Base-by-base conservation (phyloP, 768 basidiomycete species). In the Macrolepiota fuliginosa region DNA sequence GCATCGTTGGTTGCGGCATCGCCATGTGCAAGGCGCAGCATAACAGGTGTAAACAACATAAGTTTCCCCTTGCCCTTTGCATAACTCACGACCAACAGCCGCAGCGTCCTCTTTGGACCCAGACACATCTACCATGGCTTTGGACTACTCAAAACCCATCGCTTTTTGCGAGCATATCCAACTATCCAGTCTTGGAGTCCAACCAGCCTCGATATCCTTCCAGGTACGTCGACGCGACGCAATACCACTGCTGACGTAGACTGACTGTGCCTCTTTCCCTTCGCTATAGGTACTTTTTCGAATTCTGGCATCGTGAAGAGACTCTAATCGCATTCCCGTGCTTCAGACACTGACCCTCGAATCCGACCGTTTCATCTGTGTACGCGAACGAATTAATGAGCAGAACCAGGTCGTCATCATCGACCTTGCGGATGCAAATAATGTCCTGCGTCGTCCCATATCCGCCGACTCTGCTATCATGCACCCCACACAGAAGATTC, bases 381-480 rank as follows among this genome's bases (percentile, higher is more conserved):
- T 98, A 63, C 91, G 96, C 60, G 96, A 98, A 80, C 95, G 94
- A 75, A 85, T 94, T 71, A 89, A 91, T 69, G 95, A 96, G 65
- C 89, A 93, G 71, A 94, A 96, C 77, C 96, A 98, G 77, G 97
- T 99, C 65, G 96, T 98, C 73, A 98, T 99, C 72, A 91, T 99
- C 72, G 96, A 98, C 87, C 89, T 99, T 65, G 81, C 90, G 63
- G 94, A 98, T 75, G 94, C 96, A 69, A 98, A 98, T 80, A 93
- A 96, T 89, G 92, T 98, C 69, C 84, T 96, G 59, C 89, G 95
- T 63, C 83, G 95, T 67, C 95, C 95, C 64, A 98, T 99, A 70
- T 91, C 92, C 25, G 97, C 97, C n/a, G 97, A 99, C 73, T 94
- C 93, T 40, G 96, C 97, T 60, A 97, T 99, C 68, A 98, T 99